phyloP scores from a whole-genome alignment of 495 filamentous ascomycete genomes.

The Cetradonia linearis region DNA sequence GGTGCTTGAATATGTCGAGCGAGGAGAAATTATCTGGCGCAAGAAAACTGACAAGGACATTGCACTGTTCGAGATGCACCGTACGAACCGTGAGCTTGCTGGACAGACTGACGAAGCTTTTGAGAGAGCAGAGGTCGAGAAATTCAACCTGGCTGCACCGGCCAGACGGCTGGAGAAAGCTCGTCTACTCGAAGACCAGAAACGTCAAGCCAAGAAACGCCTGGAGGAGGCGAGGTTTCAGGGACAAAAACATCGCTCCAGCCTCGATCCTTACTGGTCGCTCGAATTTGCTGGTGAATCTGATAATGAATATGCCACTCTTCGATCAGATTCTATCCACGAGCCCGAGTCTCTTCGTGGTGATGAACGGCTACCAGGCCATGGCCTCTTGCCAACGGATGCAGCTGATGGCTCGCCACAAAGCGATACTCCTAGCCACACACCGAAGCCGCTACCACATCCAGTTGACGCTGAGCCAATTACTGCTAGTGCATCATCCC shows the following conservation, averaged over 20 bases:
- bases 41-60: constrained; percentile 73
- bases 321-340: constrained; percentile 34
- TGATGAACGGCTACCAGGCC: constrained; percentile 3
- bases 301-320: constrained; percentile 38
- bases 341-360: constrained; percentile 28
- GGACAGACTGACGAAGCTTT: constrained; percentile 43
- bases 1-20: constrained; percentile 86
- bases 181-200: constrained; percentile 21
- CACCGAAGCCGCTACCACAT: constrained; percentile 17
- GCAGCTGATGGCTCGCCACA: constrained; percentile 9
- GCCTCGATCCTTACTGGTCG: constrained; percentile 47
- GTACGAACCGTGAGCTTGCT: constrained; percentile 59
- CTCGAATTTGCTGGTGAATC: constrained; percentile 67
- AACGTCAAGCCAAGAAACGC: constrained; percentile 6
- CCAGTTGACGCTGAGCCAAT: not conserved
- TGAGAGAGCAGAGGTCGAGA: constrained; percentile 19
- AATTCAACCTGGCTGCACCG: constrained; percentile 19
- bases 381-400: not conserved
- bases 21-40: constrained; percentile 89
- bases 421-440: constrained; percentile 19
- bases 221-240: not conserved
- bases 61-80: constrained; percentile 66
- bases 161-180: constrained; percentile 21
- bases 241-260: not conserved
- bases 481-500: constrained; percentile 16